These are phyloP conservation scores for Mycotypha africana DNA, from an alignment of 371 early-diverging fungal species.

Conservation along the genomic window DNA sequence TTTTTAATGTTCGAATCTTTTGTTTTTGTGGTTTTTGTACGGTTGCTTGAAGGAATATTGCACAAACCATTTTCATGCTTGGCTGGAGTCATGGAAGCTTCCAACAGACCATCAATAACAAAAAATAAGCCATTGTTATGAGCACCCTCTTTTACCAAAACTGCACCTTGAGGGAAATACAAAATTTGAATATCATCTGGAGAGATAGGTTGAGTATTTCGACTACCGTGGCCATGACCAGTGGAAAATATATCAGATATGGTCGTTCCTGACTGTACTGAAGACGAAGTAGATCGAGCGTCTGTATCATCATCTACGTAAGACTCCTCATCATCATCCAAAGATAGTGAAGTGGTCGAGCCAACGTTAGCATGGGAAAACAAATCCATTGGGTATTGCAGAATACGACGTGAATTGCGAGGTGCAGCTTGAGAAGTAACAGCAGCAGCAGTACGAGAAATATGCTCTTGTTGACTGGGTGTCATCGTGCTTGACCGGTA, in stretches of 20 bases:
- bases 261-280: constrained; percentile 29
- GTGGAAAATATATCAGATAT: not conserved
- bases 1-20: not conserved
- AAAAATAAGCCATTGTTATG: constrained; percentile 85
- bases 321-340: constrained; percentile 25
- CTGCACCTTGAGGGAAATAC: constrained; percentile 68
- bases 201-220: constrained; percentile 26
- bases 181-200: constrained; percentile 64
- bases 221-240: not conserved
- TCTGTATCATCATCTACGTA: constrained; percentile 33
- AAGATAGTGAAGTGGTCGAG: constrained; percentile 25
- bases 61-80: constrained; percentile 29
- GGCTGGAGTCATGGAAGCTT: constrained; percentile 61
- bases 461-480: not conserved
- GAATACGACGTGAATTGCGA: not conserved
- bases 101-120: constrained; percentile 86
- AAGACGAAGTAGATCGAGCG: constrained; percentile 36
- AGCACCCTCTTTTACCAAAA: constrained; percentile 79
- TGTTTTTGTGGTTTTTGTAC: not conserved
- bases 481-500: not conserved
- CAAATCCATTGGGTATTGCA: constrained; percentile 32
- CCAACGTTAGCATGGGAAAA: constrained; percentile 39
- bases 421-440: constrained; percentile 1
- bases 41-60: not conserved
- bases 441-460: not conserved